Evolutionary conservation across 805 yeast genomes (phyloP).

Genomic region (Candida xyloterini): DNA sequence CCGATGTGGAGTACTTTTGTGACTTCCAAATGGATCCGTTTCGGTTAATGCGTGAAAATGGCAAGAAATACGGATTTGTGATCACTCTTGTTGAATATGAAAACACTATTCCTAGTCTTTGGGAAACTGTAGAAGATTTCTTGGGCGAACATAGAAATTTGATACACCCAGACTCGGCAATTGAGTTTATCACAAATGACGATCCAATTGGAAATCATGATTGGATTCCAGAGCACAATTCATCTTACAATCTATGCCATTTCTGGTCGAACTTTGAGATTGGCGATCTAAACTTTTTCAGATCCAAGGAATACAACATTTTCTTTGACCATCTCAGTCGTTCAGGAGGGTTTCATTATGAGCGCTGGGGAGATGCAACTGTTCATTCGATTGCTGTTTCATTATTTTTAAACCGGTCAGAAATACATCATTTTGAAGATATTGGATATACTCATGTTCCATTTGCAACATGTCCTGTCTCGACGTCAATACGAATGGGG

Average conservation of each 20-base stretch:
- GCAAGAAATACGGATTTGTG: slow-evolving; percentile 84
- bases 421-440: slow-evolving; percentile 76
- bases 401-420: slow-evolving; percentile 52
- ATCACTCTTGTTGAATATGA: slow-evolving; percentile 78
- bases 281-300: slow-evolving; percentile 66
- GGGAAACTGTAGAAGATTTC: slow-evolving; percentile 70
- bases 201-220: slow-evolving; percentile 45
- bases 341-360: slow-evolving; percentile 77
- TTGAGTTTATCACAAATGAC: slow-evolving; percentile 55
- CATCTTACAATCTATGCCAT: slow-evolving; percentile 76
- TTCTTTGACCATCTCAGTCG: slow-evolving; percentile 64
- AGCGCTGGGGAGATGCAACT: slow-evolving; percentile 96
- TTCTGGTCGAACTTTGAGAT: slow-evolving; percentile 88
- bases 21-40: slow-evolving; percentile 90
- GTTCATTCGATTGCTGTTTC: slow-evolving; percentile 74
- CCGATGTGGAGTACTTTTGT: slow-evolving; percentile 83
- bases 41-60: slow-evolving; percentile 67
- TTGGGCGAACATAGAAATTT: slow-evolving; percentile 55
- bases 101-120: slow-evolving; percentile 82
- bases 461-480: slow-evolving; percentile 58
- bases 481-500: slow-evolving; percentile 43
- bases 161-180: slow-evolving; percentile 61
- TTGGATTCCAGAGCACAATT: slow-evolving; percentile 38
- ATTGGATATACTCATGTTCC: slow-evolving; percentile 79
- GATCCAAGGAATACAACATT: slow-evolving; percentile 57